Percentiles rank a stretch among this genome's conserved stretches.
Evolutionary conservation across 257 asterid genomes (phyloP).

Genomic region (Petunia axillaris): DNA sequence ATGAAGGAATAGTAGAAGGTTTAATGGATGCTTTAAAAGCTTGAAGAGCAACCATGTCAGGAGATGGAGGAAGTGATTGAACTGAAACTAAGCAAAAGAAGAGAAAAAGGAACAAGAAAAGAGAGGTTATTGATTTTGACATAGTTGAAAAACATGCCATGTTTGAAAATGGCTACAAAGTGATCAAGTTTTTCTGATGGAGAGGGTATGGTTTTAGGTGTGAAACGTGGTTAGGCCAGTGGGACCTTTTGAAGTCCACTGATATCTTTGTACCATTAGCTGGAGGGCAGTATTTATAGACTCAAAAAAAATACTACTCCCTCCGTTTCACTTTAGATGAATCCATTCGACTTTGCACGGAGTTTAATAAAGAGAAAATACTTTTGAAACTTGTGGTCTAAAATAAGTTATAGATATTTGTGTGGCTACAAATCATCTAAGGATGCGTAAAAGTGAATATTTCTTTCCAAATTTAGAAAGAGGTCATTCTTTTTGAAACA

Average conservation of each 20-base stretch:
- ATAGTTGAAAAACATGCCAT: not conserved
- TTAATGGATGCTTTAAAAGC: constrained; percentile 72
- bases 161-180: not conserved
- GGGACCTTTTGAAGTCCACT: not conserved
- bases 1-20: constrained; percentile 60
- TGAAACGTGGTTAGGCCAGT: not conserved
- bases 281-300: not conserved
- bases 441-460: too few relatives aligned
- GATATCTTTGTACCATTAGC: constrained; percentile 17
- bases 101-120: constrained; percentile 32
- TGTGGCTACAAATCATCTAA: too few relatives aligned
- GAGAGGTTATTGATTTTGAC: constrained; percentile 34
- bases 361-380: too few relatives aligned
- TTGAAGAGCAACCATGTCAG: constrained; percentile 64
- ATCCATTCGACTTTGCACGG: too few relatives aligned
- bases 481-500: too few relatives aligned
- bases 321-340: too few relatives aligned
- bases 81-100: constrained; percentile 27
- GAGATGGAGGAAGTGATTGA: constrained; percentile 49
- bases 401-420: too few relatives aligned
- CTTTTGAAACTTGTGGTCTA: too few relatives aligned
- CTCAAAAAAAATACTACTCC: too few relatives aligned
- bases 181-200: not conserved
- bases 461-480: too few relatives aligned
- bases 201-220: constrained; percentile 4